These are phyloP conservation scores for Baorangia bicolor DNA, from an alignment of 768 basidiomycete species.

Conservation along the genomic window DNA sequence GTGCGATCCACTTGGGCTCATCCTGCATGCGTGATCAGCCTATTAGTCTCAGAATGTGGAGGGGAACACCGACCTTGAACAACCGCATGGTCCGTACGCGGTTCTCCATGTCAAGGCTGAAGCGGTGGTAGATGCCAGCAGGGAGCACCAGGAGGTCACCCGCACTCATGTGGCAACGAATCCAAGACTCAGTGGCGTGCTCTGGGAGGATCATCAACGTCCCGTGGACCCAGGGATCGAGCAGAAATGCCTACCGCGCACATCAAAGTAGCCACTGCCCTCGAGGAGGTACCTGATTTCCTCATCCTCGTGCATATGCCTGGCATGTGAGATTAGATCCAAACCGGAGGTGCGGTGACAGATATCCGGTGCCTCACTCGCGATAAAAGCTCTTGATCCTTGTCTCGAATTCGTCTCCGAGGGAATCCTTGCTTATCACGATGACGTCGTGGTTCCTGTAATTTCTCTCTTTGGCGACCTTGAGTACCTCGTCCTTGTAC, in stretches of 20 bases:
- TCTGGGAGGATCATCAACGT: conserved; percentile 40
- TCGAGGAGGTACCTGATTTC: conserved; percentile 85
- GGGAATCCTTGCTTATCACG: conserved; percentile 68
- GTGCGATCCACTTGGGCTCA: conserved; percentile 87
- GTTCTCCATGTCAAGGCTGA: conserved; percentile 78
- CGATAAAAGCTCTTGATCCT: conserved; percentile 82
- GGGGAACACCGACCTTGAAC: conserved; percentile 61
- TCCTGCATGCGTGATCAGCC: conserved; percentile 49
- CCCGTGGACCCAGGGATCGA: neutral
- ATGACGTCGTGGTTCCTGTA: conserved; percentile 86
- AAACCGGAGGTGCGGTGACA: neutral
- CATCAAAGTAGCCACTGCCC: conserved; percentile 88
- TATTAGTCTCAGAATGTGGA: neutral
- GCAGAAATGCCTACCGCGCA: conserved; percentile 59
- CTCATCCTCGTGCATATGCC: conserved; percentile 93
- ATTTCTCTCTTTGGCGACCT: conserved; percentile 60
- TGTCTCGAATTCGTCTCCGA: conserved; percentile 78
- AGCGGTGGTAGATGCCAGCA: conserved; percentile 89
- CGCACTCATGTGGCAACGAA: conserved; percentile 70
- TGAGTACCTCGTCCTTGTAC: conserved; percentile 55
- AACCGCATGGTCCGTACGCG: conserved; percentile 73
- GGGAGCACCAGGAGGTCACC: conserved; percentile 88
- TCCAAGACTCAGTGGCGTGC: conserved; percentile 69
- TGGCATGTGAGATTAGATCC: conserved; percentile 25
- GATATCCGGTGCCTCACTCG: conserved; percentile 46